Evolutionary conservation across 192 early-diverging fungal species (phyloP), one percentile per base, ranked within the genome.

Genomic region (Entomortierella parvispora): DNA sequence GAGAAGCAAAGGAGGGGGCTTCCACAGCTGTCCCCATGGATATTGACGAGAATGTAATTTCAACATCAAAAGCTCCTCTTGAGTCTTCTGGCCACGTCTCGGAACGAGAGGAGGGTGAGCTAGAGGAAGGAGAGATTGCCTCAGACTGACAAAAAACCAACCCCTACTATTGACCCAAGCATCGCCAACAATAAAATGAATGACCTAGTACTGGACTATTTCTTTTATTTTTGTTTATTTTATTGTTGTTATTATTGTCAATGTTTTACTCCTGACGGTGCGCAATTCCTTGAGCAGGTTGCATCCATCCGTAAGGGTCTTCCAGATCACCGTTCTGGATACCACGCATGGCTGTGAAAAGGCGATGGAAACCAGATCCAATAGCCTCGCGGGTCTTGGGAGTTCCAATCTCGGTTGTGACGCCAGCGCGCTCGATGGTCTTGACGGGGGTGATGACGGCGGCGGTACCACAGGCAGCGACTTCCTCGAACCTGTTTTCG

Each of bases 371-470:
- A 44, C 82, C 80, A 37, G 66, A 65, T 18, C 80, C 84, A 28
- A 88, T 83, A 0, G 81, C 60, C 14, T 87, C 72, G 12, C 79
- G 81, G 3, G 84, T 78, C 26, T 82, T 54, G 34, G 71, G 81
- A 20, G 71, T 59, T n/a, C 86, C 81, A 29, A 84, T 84, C 15
- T 67, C 65, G 32, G 65, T 64, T 29, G 55, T 74, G 25, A 74
- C 80, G 11, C 85, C 85, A 6, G 85, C 83, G 10, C 85, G 80
- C 55, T 89, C 86, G 60, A 93, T 91, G 49, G 85, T 83, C 31
- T 80, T 84, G 40, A 93, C 86, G 22, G 92, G 89, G 0, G 91
- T 92, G 53, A 93, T 87, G 56, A 92, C 83, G 10, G 91, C 92
- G 22, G 92, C 92, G 8, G 92, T 93, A 28, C 92, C 92, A 52